These are phyloP conservation scores for Forsythia suspensa DNA, from an alignment of 257 asterid genomes.

Conservation along the genomic window DNA sequence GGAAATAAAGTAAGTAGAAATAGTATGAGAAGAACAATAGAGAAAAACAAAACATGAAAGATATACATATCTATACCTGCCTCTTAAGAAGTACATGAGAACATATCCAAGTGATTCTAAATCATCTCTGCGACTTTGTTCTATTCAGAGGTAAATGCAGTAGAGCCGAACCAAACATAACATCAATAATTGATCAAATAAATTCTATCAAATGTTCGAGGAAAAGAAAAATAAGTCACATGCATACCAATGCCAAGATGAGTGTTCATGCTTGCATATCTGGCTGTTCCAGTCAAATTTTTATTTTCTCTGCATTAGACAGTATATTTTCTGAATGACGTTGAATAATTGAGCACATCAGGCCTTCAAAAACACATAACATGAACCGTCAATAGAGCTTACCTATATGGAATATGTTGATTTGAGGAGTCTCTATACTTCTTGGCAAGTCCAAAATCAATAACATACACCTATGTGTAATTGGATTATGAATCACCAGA, in stretches of 20 bases:
- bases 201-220: slow-evolving; percentile 11
- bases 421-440: slow-evolving; percentile 78
- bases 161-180: slow-evolving; percentile 28
- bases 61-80: slow-evolving; percentile 48
- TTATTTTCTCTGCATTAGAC: slow-evolving; percentile 72
- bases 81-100: slow-evolving; percentile 88
- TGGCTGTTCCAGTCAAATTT: slow-evolving; percentile 87
- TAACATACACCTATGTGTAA: slow-evolving; percentile 62
- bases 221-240: slow-evolving; percentile 12
- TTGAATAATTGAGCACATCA: neutral
- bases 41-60: neutral
- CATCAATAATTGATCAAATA: neutral
- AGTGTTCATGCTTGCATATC: slow-evolving; percentile 95
- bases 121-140: slow-evolving; percentile 97
- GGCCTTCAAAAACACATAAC: neutral
- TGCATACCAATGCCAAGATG: slow-evolving; percentile 88
- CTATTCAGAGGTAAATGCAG: slow-evolving; percentile 38
- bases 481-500: slow-evolving; percentile 17
- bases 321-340: slow-evolving; percentile 1
- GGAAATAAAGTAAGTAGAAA: slow-evolving; percentile 27
- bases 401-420: slow-evolving; percentile 91
- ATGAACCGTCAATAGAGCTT: slow-evolving; percentile 16
- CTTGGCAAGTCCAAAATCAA: slow-evolving; percentile 92
- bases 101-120: slow-evolving; percentile 94
- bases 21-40: neutral